Evolutionary conservation across 257 asterid genomes (phyloP).

Genomic region (Pogostemon cablin): DNA sequence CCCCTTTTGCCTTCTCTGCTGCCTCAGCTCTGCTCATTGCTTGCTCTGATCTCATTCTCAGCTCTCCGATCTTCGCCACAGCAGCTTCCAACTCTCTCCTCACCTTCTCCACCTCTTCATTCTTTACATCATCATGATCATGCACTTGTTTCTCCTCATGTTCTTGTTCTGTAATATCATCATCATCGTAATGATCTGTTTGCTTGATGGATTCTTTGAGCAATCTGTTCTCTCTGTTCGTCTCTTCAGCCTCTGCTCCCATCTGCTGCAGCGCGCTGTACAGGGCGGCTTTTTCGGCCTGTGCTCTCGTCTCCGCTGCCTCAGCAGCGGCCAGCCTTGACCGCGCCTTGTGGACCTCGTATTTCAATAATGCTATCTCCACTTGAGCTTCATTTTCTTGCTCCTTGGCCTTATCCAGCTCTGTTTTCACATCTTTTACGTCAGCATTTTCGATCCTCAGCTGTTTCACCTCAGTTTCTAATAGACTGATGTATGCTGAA

Average conservation of each 20-base stretch:
- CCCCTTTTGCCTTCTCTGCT: conserved; percentile 59
- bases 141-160: not conserved
- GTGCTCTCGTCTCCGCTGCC: conserved; percentile 50
- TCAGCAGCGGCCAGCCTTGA: conserved; percentile 51
- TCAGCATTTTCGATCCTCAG: conserved; percentile 36
- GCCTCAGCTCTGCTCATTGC: conserved; percentile 83
- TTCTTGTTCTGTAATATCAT: not conserved
- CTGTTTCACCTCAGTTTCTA: conserved; percentile 46
- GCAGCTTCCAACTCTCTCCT: conserved; percentile 56
- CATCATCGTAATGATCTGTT: conserved; percentile 21
- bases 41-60: conserved; percentile 72
- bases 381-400: conserved; percentile 47
- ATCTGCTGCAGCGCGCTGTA: conserved; percentile 55
- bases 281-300: conserved; percentile 47
- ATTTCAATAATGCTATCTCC: conserved; percentile 55
- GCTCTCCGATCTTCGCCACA: conserved; percentile 46
- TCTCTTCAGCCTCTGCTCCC: conserved; percentile 55
- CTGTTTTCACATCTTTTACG: conserved; percentile 27
- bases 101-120: conserved; percentile 15
- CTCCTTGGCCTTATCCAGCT: conserved; percentile 44
- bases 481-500: conserved; percentile 32
- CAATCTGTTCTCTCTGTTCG: conserved; percentile 41
- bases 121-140: not conserved
- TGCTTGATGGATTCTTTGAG: conserved; percentile 34
- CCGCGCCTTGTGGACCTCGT: conserved; percentile 53